These are phyloP conservation scores for Phialophora macrospora DNA, from an alignment of 2,329 filamentous ascomycete genomes.

Conservation along the genomic window DNA sequence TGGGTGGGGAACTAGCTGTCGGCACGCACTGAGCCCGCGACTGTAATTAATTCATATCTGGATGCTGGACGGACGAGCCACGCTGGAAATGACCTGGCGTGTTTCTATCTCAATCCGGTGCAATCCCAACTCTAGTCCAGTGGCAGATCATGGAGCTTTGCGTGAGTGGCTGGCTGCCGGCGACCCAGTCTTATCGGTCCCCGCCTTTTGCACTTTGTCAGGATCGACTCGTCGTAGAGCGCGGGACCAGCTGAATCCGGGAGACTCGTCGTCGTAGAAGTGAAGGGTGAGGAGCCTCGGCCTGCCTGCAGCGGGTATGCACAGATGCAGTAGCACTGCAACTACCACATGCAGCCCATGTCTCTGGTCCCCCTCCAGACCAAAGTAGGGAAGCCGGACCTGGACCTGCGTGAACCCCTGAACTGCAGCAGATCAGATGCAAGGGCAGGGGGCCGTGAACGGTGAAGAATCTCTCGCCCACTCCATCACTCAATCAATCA, in stretches of 20 bases:
- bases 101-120: neutral
- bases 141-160: neutral
- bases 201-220: neutral
- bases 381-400: neutral
- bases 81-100: conserved; percentile 1
- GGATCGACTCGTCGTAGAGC: neutral
- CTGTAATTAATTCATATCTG: neutral
- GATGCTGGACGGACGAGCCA: conserved; percentile 3
- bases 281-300: neutral
- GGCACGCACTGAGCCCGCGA: neutral
- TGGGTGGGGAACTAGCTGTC: neutral
- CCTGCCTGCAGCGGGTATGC: conserved; percentile 9
- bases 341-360: conserved; percentile 7
- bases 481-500: neutral
- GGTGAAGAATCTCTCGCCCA: neutral
- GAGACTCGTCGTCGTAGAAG: neutral
- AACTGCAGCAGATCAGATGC: conserved; percentile 19
- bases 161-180: neutral
- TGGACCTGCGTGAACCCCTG: conserved; percentile 19
- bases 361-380: neutral
- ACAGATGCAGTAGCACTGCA: conserved; percentile 14
- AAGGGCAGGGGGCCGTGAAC: conserved; percentile 3
- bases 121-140: neutral
- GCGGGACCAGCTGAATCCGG: neutral
- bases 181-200: neutral